Conservation (phyloP, 257 asterid species). For the Solanum dulcamara region DNA sequence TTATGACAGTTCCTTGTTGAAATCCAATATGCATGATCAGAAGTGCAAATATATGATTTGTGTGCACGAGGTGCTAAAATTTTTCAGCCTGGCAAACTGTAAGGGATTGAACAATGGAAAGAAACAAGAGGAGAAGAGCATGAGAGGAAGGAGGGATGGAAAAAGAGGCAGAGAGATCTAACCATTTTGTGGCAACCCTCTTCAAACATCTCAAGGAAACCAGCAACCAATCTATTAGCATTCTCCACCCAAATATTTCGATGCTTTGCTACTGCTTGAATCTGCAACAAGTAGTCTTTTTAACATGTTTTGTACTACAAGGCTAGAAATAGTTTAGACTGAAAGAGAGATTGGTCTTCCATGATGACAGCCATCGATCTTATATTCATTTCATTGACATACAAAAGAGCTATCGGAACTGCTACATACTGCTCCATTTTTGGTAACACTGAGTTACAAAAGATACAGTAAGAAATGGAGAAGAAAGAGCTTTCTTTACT, state of each 20-base stretch:
- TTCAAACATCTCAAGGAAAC: conserved; percentile 57
- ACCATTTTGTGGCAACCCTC: conserved; percentile 48
- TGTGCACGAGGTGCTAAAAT: neutral
- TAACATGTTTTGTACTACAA: neutral
- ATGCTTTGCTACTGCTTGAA: conserved; percentile 41
- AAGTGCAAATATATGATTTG: neutral
- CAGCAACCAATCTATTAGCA: conserved; percentile 52
- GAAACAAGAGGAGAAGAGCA: neutral
- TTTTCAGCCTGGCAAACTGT: neutral
- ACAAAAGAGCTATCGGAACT: neutral
- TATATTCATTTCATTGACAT: neutral
- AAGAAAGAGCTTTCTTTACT: neutral
- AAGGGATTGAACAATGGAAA: neutral
- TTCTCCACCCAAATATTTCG: conserved; percentile 51
- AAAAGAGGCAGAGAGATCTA: neutral
- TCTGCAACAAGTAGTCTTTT: conserved; percentile 18
- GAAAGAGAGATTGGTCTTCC: neutral
- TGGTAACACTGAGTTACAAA: neutral
- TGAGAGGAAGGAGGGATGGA: neutral
- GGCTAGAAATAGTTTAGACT: neutral
- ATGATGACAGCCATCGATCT: neutral
- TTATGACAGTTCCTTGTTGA: conserved; percentile 41
- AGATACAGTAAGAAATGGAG: neutral
- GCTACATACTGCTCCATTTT: neutral
- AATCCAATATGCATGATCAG: neutral